Conservation (phyloP, 352 stramenopile genomes). For the Phytophthora sojae region DNA sequence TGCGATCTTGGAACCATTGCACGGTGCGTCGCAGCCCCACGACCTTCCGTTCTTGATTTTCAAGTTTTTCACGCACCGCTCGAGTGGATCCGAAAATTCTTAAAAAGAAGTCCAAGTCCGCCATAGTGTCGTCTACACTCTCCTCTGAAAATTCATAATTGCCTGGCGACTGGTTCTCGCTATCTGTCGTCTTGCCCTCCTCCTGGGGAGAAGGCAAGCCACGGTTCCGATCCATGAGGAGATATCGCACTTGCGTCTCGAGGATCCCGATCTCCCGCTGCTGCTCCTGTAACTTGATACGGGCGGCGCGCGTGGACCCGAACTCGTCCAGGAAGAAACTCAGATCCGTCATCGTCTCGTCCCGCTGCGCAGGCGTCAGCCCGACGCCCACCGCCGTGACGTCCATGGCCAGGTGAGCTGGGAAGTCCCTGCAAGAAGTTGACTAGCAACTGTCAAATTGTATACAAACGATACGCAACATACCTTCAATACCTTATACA, state of each 20-base stretch:
- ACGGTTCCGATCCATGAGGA: neutral
- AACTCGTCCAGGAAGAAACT: conserved; percentile 8
- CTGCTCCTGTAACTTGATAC: neutral
- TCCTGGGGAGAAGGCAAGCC: neutral
- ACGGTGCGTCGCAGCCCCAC: neutral
- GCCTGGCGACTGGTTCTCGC: neutral
- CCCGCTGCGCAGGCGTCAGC: conserved; percentile 7
- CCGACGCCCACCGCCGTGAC: conserved; percentile 8
- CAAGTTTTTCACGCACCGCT: neutral
- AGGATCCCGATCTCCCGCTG: neutral
- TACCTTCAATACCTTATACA: neutral
- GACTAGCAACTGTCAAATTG: neutral
- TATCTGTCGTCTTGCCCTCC: neutral
- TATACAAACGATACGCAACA: neutral
- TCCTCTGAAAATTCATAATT: neutral
- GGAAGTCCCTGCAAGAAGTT: neutral
- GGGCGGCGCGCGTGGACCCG: neutral
- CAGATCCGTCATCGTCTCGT: conserved; percentile 9
- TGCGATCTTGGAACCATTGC: neutral
- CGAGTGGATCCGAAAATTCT: neutral
- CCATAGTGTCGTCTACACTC: neutral
- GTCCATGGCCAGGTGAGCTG: conserved; percentile 1
- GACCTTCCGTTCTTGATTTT: neutral
- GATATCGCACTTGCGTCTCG: neutral
- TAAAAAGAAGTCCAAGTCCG: neutral